Evolutionary conservation across 2,329 filamentous ascomycete species (phyloP), one percentile per base, ranked within the genome.

Genomic region (Cadophora malorum): DNA sequence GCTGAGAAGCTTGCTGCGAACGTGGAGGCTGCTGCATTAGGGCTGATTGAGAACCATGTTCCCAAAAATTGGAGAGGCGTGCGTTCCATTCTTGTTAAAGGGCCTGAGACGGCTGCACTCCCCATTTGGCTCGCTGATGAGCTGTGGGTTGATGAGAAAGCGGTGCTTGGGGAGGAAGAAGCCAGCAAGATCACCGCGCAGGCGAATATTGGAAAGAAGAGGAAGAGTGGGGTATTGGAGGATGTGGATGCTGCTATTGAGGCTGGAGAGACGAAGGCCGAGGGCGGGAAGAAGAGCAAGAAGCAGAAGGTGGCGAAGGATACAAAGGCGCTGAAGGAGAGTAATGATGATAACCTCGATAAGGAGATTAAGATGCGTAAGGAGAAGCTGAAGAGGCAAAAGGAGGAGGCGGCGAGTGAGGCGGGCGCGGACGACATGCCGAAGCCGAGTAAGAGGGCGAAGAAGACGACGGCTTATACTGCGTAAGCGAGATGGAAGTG

Each of bases 111-210:
- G 4, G 91, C 90, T 69, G 91, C 95, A 9, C 85, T 99, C 76
- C 96, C 96, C n/a, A 90, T 99, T 78, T 99, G 94, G 92, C 83
- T 97, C 77, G 92, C 95, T 4, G 91, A 94, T 74, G 94, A 97
- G 84, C 84, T 99, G 71, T 99, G 96, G 94, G 80, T 90, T 19
- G 92, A 96, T 69, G 85, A 88, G 69, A 90, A 93, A 70, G 88
- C 91, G 76, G 88, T 97, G 7, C 82, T 96, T 45, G 82, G 85
- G 71, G 83, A 85, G 47, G 84, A 84, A 73, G 76, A 82, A 74
- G 78, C 80, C 28, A 83, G 83, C 79, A 81, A 73, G 75, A 79
- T 67, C 65, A 68, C 70, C 38, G 61, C 66, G 19, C 47, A 75
- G 64, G 65, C 76, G 47, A 89, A 89, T 76, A 80, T 88, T 45